Base-by-base conservation (phyloP, 257 asterid species). In the Nemophila menziesii region DNA sequence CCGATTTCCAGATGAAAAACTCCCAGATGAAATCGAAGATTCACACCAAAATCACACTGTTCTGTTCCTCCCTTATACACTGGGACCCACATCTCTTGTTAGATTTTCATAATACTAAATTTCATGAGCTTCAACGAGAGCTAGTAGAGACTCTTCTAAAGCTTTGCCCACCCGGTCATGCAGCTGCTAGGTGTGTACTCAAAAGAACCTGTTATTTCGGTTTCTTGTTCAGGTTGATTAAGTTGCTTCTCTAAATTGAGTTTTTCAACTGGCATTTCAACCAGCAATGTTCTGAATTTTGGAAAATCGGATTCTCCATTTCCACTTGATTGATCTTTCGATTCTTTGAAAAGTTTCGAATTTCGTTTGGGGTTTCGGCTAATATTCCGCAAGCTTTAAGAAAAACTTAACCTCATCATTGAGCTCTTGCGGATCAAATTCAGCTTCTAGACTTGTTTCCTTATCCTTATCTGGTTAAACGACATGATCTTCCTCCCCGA, bases 301-400 rank as follows among this genome's bases (percentile, higher is more conserved):
- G 18, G 43, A 44, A 62, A 38, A 40, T 77, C 68, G 18, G 47
- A 26, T 41, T 56, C 75, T 43, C 47, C 66, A 11, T 22, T 49
- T 38, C 46, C 57, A 54, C 64, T 42, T 36, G 77, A 64, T 53
- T 47, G 42, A 34, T 38, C 50, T 53, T 48, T n/a, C n/a, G n/a
- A n/a, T n/a, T n/a, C n/a, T n/a, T 64, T 14, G 74, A 66, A 33
- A 52, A 51, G 14, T 72, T 68, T 42, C 76, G 69, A 58, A 74
- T 66, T 63, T 83, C 92, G 34, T 42, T 49, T 16, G 95, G 87
- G 33, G 93, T 86, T 61, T 70, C 72, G 13, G 79, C 67, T 50
- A 74, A 48, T 41, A 80, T 71, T 63, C 79, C 92, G 66, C 78
- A 61, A 67, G 85, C 78, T 60, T 82, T 75, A 33, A 72, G 78